Base-by-base conservation (phyloP, 192 early-diverging fungal species). In the Coemansia sp. region DNA sequence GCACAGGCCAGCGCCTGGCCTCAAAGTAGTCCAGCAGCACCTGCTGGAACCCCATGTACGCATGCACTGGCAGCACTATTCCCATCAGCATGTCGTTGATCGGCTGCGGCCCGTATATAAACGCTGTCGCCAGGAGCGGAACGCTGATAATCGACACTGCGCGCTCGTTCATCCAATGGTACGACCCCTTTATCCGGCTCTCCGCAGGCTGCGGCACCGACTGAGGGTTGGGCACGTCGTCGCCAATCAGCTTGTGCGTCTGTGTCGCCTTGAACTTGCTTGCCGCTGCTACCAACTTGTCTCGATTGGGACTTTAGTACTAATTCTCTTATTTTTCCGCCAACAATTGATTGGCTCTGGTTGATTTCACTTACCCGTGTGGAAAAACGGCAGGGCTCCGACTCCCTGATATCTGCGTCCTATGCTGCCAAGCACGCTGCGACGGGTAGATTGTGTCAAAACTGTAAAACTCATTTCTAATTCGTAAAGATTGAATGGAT, bases 81-180 rank as follows among this genome's bases (percentile, higher is more conserved):
- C 92, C 95, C 65, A 98, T 75, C 33, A 85, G 83, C 74, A 94
- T 84, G 68, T 98, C 96, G 72, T 93, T 91, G 61, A 92, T 84
- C 8, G 95, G 89, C 66, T 88, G 82, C 44, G 92, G 84, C n/a
- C 96, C 96, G 33, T 85, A 78, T 58, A 88, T 65, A 40, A 92
- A 78, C 36, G 92, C 89, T n/a, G 87, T 85, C 15, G 78, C 86
- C 42, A 94, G 70, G 25, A 96, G 70, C 22, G 95, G 94, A 23
- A 93, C 67, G 57, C 90, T 66, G 22, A 88, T 84, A 37, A 92
- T 23, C 42, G 89, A 86, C 20, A 95, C 70, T n/a, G 84, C 86
- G 44, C 97, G 94, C 71, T 98, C 97, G 70, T 89, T 84, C 84
- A 90, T 87, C 97, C 97, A 98, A 84, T 97, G 97, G 77, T 94